Evolutionary conservation across 306 rosid genomes (phyloP), one percentile per base, ranked within the genome.

Genomic region (Prinsepia uniflora): DNA sequence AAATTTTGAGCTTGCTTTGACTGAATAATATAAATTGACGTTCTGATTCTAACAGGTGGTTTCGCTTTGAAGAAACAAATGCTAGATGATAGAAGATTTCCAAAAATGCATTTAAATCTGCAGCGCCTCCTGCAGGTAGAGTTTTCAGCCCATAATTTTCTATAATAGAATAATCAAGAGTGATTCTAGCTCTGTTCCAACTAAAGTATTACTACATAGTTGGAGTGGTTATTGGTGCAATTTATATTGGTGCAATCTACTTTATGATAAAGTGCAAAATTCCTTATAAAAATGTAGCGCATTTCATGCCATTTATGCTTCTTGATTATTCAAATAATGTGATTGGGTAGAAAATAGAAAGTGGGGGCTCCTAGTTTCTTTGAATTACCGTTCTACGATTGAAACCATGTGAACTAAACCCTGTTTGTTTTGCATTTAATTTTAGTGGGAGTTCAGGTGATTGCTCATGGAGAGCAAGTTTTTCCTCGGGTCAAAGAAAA

Each of bases 11-110:
- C 41, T 20, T 78, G 22, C 44, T 47, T 60, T 9, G 41, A 59
- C 48, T 40, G 41, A 59, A 65, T 70, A 64, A 68, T 58, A 59
- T 75, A 71, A 61, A 52, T 10, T 66, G 54, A 76, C 83, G 61
- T 75, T 69, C 50, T 61, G 62, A 18, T 48, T 75, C 24, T 57
- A 22, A 67, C 75, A 91, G 97, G 97, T 76, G 96, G 96, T 74
- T 83, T 84, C 79, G 84, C 85, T 68, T 79, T 89, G 83, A 91
- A 91, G 87, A 94, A 94, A 80, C 89, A 91, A 87, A 91, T 94
- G 99, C 83, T 94, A 46, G 99, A 94, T 81, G 99, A 94, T 56
- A 84, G 99, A 86, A 86, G 92, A 91, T 94, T 94, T 76, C 96
- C 99, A 59, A 94, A 94, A 77, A 84, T 94, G 83, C 94, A 94